A percentile compares a stretch with the other conserved stretches of the same genome.
These are phyloP conservation scores for Cytospora mali DNA, from an alignment of 2,329 filamentous ascomycete species.

Conservation along the genomic window DNA sequence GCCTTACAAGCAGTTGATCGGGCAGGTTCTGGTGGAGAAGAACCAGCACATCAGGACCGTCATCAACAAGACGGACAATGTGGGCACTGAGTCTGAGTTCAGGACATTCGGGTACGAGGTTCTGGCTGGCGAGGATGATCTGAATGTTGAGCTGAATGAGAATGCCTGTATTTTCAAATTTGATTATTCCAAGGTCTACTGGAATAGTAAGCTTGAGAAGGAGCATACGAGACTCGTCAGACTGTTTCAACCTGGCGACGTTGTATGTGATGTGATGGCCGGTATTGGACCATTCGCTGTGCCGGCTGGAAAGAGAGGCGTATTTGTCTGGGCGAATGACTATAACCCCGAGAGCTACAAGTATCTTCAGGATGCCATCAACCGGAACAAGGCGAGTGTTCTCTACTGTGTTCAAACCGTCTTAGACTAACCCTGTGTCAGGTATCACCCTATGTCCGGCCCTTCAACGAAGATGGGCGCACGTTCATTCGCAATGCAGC, in stretches of 20 bases:
- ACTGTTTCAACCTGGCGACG: conserved; percentile 80
- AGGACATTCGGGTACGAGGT: conserved; percentile 94
- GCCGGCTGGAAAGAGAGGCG: conserved; percentile 83
- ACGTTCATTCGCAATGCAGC: conserved; percentile 76
- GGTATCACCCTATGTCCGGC: conserved; percentile 69
- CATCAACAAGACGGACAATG: conserved; percentile 92
- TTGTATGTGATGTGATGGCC: conserved; percentile 95
- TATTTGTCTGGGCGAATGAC: conserved; percentile 97
- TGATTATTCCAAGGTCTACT: conserved; percentile 96
- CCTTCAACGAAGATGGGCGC: conserved; percentile 81
- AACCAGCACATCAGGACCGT: conserved; percentile 81
- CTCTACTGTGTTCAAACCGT: not conserved
- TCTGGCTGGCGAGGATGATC: conserved; percentile 76
- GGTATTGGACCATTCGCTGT: conserved; percentile 95
- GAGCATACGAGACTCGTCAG: conserved; percentile 83
- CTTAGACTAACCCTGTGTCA: conserved; percentile 35
- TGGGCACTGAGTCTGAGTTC: conserved; percentile 83
- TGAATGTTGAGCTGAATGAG: conserved; percentile 82
- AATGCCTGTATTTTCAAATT: conserved; percentile 86
- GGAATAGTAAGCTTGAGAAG: conserved; percentile 89
- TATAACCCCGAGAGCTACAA: conserved; percentile 88
- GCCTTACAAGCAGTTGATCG: conserved; percentile 85
- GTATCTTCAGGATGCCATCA: conserved; percentile 70
- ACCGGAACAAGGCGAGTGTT: conserved; percentile 72
- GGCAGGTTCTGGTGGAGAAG: conserved; percentile 85